Evolutionary conservation across 2,329 filamentous ascomycete species (phyloP), one percentile per base, ranked within the genome.

Genomic region (Botrytis fragariae): DNA sequence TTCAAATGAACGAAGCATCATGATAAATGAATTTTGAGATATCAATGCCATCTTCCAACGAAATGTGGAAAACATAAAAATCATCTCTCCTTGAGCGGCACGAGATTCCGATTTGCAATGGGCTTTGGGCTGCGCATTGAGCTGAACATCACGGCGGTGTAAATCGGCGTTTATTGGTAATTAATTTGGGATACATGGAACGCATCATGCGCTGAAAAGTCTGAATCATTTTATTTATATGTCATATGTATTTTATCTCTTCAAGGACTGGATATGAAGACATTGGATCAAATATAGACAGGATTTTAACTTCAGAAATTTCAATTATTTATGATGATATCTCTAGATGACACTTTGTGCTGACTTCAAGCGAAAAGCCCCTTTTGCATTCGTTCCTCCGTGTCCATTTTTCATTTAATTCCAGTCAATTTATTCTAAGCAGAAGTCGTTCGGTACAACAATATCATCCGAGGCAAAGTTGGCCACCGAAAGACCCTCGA

Each of bases 1-100:
- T 92, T 57, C 87, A 90, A 65, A 87, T 89, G 85, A 76, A 73
- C 12, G 77, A 78, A 67, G 64, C 39, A 57, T 76, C 74, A 54
- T 77, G 60, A 78, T 42, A 37, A n/a, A 69, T 12, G 20, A 29
- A 25, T 29, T 29, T 42, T 32, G n/a, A 29, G 4, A 32, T 7
- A 42, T 25, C 48, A 18, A 57, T 25, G 7, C 18, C 37, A 44
- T 69, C 9, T 57, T 57, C 18, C 37, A 32, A 37, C n/a, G 18
- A 48, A 51, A 69, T 4, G 1, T 20, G n/a, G 35, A 25, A 18
- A 71, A 18, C 12, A 39, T 8, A 39, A 39, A 4, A 12, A 59
- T 39, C 35, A 39, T 54, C 25, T 12, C 2, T n/a, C 10, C 35
- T 16, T 6, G 25, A 32, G 29, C 25, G 35, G 14, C 35, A 68